These are phyloP conservation scores for Tanacetum coccineum DNA, from an alignment of 129 eudicot species.

Conservation along the genomic window DNA sequence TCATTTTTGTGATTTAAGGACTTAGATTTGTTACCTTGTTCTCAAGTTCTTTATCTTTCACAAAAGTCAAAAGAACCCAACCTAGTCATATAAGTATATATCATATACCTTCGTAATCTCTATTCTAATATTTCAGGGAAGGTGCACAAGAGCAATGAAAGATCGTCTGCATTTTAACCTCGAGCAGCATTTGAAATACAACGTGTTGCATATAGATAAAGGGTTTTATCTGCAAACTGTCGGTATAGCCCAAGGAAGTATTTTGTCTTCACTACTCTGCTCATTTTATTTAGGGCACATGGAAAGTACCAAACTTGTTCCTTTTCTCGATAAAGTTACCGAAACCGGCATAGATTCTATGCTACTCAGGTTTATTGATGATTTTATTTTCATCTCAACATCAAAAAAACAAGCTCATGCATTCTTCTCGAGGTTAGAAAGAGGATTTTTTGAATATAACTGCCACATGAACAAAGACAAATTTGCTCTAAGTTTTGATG, in stretches of 20 bases:
- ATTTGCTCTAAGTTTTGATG: conserved; percentile 58
- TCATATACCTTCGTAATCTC: background rate
- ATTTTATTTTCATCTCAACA: conserved; percentile 70
- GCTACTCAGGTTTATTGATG: conserved; percentile 76
- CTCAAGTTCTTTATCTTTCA: too few relatives aligned
- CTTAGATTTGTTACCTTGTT: too few relatives aligned
- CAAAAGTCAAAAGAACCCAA: too few relatives aligned
- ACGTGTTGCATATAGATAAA: conserved; percentile 48
- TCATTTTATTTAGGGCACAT: conserved; percentile 78
- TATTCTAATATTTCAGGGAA: conserved; percentile 38
- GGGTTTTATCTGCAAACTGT: conserved; percentile 67
- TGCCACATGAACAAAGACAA: conserved; percentile 75
- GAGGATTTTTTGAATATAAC: conserved; percentile 76
- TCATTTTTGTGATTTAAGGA: too few relatives aligned
- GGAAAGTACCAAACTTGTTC: conserved; percentile 55
- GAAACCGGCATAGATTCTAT: conserved; percentile 19
- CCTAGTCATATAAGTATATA: background rate
- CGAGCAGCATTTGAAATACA: conserved; percentile 60
- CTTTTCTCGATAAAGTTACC: conserved; percentile 45
- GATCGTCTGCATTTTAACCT: conserved; percentile 40
- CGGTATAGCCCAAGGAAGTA: conserved; percentile 98
- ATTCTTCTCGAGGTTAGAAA: conserved; percentile 60
- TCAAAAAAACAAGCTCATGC: conserved; percentile 63
- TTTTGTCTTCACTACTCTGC: conserved; percentile 76
- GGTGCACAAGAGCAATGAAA: conserved; percentile 43